Conservation (phyloP, 257 asterid genomes). For the Fraxinus cuspidata region DNA sequence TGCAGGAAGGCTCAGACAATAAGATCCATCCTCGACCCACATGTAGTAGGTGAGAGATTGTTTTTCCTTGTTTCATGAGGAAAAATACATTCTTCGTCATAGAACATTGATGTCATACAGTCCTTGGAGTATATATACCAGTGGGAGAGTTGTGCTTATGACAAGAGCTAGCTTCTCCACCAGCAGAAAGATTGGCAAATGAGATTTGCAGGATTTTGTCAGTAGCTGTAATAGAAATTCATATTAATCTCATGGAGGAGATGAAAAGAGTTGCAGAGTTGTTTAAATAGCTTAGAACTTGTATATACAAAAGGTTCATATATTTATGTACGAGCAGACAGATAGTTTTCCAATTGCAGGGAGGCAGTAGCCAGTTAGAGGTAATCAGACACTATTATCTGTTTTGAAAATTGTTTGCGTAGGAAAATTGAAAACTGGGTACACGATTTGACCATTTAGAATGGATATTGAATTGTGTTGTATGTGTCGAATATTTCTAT, state of each 20-base stretch:
- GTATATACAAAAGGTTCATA: slow-evolving; percentile 30
- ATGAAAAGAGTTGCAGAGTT: slow-evolving; percentile 15
- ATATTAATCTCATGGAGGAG: slow-evolving; percentile 24
- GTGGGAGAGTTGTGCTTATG: slow-evolving; percentile 6
- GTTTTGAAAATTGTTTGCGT: background rate
- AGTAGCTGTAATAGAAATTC: slow-evolving; percentile 8
- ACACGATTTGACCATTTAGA: background rate
- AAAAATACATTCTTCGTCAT: slow-evolving; percentile 7
- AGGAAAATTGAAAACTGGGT: background rate
- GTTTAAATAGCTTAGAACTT: background rate
- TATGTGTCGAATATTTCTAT: background rate
- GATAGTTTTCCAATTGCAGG: background rate
- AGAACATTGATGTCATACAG: background rate
- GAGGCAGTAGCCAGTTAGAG: too few relatives aligned
- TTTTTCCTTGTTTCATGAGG: background rate
- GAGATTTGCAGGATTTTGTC: slow-evolving; percentile 7
- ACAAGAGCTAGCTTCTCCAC: slow-evolving; percentile 15
- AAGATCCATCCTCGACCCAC: slow-evolving; percentile 31
- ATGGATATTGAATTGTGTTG: background rate
- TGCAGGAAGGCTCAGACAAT: slow-evolving; percentile 28
- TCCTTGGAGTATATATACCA: background rate
- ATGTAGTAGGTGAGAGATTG: slow-evolving; percentile 22
- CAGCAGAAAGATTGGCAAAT: slow-evolving; percentile 4
- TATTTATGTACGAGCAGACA: slow-evolving; percentile 6
- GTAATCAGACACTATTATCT: background rate